Evolutionary conservation across 345 rosid genomes (phyloP).

Genomic region (Eucalyptus tenuipes): DNA sequence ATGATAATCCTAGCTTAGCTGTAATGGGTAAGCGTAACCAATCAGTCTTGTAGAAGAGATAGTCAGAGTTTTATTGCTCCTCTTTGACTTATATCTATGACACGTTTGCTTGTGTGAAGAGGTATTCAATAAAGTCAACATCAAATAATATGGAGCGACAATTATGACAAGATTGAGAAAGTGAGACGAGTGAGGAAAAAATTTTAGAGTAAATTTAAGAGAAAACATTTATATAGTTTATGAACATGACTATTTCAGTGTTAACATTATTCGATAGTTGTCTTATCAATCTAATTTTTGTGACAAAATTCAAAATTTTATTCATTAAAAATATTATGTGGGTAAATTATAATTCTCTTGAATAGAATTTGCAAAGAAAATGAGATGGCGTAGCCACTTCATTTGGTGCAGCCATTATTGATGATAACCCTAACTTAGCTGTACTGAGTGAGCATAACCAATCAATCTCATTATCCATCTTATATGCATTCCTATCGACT

Average conservation of each 20-base stretch:
- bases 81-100: neutral
- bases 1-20: neutral
- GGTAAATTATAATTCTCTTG: neutral
- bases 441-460: accelerated
- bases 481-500: neutral
- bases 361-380: neutral
- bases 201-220: neutral
- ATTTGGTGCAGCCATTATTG: neutral
- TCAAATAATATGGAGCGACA: neutral
- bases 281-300: neutral
- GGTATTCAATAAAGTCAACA: neutral
- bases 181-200: neutral
- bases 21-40: neutral
- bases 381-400: neutral
- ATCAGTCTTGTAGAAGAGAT: neutral
- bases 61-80: neutral
- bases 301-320: neutral
- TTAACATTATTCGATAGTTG: neutral
- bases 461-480: neutral
- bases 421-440: neutral
- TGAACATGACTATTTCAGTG: neutral
- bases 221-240: neutral
- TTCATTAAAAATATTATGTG: too few species aligned
- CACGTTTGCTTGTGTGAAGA: neutral
- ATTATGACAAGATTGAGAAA: neutral